Base-by-base conservation (phyloP, 805 yeast genomes). In the Jamesozyma piceae region DNA sequence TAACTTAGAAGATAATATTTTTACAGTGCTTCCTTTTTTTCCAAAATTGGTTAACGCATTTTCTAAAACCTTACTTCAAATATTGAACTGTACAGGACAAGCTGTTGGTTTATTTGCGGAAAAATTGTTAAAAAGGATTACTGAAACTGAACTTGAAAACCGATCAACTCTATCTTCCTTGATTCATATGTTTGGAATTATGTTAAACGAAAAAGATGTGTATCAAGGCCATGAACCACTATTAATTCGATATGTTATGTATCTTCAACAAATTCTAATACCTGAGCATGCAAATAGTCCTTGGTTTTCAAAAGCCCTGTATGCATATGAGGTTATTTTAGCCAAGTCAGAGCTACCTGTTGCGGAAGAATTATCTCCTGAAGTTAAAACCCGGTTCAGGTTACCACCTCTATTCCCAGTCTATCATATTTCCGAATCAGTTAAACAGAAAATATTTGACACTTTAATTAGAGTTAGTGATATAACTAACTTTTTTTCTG, bases 301-400 rank as follows among this genome's bases (percentile, higher is more conserved):
- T 14, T 85, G 85, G 81, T 76, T 77, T 51, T 73, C 81, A 0
- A 68, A 73, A 43, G 75, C 78, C 0, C 55, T 86, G 29, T 59
- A 69, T 21, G 69, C 79, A 3, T 66, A 77, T 37, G 84, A 78
- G 43, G 74, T 72, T 29, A 60, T 79, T 3, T 52, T 83, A 35
- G 66, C 78, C 1, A 72, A 68, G 34, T 65, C 75, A 2, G 69
- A 68, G 28, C 62, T 77, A 4, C 86, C 87, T 0, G 52, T 51
- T 1, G 58, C 68, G 5, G 74, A 70, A 44, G 48, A 55, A 15
- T 42, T 69, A 15, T 47, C 54, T 1, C 47, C 50, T 4, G 57
- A 58, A 17, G 43, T 57, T 2, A 49, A 49, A 10, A 30, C 46
- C 18, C 46, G 49, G 15, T 52, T 43, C 37, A 46, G 38, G 15